phyloP scores from a whole-genome alignment of 2,329 filamentous ascomycete genomes.

The Nannizzia gypsea region DNA sequence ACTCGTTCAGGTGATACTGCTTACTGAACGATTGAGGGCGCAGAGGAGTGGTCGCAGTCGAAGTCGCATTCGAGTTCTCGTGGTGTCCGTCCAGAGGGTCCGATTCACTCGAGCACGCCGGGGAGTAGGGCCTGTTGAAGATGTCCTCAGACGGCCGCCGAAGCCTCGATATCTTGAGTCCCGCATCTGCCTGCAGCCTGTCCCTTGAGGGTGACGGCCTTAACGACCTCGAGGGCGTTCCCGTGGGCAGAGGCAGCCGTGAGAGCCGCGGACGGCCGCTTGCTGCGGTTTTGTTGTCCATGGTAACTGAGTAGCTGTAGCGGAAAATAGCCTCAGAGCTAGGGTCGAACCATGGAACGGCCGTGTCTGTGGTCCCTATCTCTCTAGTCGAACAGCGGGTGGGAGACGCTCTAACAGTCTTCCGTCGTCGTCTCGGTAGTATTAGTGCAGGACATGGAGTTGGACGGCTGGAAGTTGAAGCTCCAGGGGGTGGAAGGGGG shows the following conservation, averaged over 20 bases:
- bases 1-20: slow-evolving; percentile 8
- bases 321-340: background rate
- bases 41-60: background rate
- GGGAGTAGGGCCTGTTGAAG: slow-evolving; percentile 25
- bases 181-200: slow-evolving; percentile 32
- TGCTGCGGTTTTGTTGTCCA: slow-evolving; percentile 25
- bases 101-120: slow-evolving; percentile 14
- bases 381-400: background rate
- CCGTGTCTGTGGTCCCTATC: background rate
- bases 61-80: background rate
- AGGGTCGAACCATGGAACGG: background rate
- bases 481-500: no score
- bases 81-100: background rate
- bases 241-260: slow-evolving; percentile 39
- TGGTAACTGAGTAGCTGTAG: slow-evolving; percentile 12
- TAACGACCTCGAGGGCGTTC: slow-evolving; percentile 29
- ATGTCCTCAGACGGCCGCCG: slow-evolving; percentile 30
- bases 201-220: slow-evolving; percentile 39
- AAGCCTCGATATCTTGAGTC: slow-evolving; percentile 27
- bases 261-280: slow-evolving; percentile 42
- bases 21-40: background rate
- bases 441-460: background rate
- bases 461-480: no score
- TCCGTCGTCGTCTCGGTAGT: background rate
- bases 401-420: background rate